A percentile compares a stretch with the other conserved stretches of the same genome.
Evolutionary conservation across 2,329 filamentous ascomycete genomes (phyloP).

Genomic region (Lizonia empirigonia): DNA sequence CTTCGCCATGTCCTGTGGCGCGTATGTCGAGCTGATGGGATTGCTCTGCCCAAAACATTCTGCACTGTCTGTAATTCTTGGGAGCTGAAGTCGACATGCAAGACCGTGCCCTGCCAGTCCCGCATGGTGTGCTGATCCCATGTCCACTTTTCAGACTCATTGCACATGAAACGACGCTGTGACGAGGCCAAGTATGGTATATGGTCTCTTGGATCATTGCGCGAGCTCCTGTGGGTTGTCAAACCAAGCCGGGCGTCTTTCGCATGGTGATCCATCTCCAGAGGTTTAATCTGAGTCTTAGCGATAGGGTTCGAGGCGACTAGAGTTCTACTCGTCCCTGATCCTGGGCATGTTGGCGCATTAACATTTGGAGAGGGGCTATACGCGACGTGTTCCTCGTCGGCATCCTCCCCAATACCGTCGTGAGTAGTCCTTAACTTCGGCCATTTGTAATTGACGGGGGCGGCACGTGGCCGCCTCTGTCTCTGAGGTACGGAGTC

Average conservation of each 20-base stretch:
- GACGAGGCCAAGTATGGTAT: conserved; percentile 36
- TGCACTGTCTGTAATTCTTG: conserved; percentile 35
- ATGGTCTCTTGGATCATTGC: background rate
- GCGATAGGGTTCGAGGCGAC: conserved; percentile 19
- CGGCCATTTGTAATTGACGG: conserved; percentile 38
- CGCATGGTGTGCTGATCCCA: conserved; percentile 35
- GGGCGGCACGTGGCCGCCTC: conserved; percentile 31
- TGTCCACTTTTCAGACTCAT: conserved; percentile 16
- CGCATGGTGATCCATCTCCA: conserved; percentile 26
- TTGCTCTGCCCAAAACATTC: conserved; percentile 15
- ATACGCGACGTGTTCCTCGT: background rate
- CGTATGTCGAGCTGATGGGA: conserved; percentile 1
- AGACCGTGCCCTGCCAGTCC: conserved; percentile 36
- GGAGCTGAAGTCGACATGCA: conserved; percentile 44
- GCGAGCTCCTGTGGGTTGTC: background rate
- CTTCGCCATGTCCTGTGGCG: conserved; percentile 25
- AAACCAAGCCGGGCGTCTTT: conserved; percentile 32
- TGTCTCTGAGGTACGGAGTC: conserved; percentile 22
- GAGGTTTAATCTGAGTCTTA: conserved; percentile 23
- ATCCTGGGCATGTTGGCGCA: conserved; percentile 11
- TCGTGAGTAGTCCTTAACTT: conserved; percentile 14
- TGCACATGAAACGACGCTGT: conserved; percentile 28
- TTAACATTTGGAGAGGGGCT: background rate
- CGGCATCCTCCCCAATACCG: conserved; percentile 7
- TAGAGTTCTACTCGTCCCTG: conserved; percentile 19